Base-by-base conservation (phyloP, 163 green algal genomes). In the Volvox carteri region DNA sequence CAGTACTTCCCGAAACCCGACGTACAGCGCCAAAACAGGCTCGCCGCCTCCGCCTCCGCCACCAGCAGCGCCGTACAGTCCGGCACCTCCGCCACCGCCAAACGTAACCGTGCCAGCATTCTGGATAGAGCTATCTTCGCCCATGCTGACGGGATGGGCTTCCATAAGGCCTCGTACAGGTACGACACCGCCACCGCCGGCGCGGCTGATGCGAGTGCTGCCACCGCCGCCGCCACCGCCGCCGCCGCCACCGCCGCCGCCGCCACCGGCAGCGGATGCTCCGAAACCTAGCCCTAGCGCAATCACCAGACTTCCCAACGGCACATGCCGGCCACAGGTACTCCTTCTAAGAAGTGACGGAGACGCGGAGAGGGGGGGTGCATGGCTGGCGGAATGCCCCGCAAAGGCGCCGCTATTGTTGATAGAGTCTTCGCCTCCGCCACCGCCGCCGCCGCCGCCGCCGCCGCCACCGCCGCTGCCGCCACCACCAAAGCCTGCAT, bases 1-100 rank as follows among this genome's bases (percentile, higher is more conserved):
- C 37, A 86, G 56, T 37, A 86, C 58, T 58, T 86, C 78, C 9
- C 78, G 78, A 41, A 86, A 86, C 0, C 46, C 78, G 41, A 86
- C 58, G 58, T 86, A 86, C 58, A 86, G 60, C 41, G 78, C 78
- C 11, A 86, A 33, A 28, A 42, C 35, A 9, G 78, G 78, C 56
- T 86, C 78, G 4, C 18, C 37, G 23, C 77, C 52, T 37, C 4
- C 37, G 21, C 16, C 14, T 18, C 30, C 77, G 2, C 52, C 33
- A 0, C 4, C 23, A 19, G 2, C 33, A 4, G 25, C 18, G 1
- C 74, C 23, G 39, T 44, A 25, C 8, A 39, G 8, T 23, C 44
- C 44, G 42, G 35, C 70, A 33, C 16, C 37, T 30, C 21, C 41
- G 65, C 65, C 65, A 75, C 23, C 73, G 73, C 42, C 44, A 23